Conservation (phyloP, 192 early-diverging fungal species). For the Gigaspora rosea region DNA sequence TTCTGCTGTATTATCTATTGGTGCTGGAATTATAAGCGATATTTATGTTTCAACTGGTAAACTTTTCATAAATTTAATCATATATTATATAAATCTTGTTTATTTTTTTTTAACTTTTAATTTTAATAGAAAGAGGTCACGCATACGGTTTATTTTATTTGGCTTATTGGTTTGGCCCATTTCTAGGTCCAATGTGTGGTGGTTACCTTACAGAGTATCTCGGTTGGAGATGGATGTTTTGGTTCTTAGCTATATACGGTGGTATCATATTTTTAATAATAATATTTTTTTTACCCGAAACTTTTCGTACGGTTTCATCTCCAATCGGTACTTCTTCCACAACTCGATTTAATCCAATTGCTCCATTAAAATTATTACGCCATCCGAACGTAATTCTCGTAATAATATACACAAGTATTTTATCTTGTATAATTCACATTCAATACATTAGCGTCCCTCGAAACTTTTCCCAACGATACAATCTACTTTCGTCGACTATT, state of each 20-base stretch:
- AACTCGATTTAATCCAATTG: not conserved
- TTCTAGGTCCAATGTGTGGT: too few relatives aligned
- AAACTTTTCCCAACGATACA: not conserved
- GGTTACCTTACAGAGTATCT: too few relatives aligned
- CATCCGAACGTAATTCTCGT: not conserved
- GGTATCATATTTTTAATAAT: not conserved
- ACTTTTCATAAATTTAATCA: not conserved
- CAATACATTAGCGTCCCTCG: not conserved
- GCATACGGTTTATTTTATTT: constrained; percentile 8
- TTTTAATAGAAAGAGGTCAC: not conserved
- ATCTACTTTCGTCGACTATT: too few relatives aligned
- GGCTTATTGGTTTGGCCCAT: not conserved
- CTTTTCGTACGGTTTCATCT: not conserved
- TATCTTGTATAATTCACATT: not conserved
- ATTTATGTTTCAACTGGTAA: constrained; percentile 27
- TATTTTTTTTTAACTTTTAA: not conserved
- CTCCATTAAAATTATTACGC: not conserved
- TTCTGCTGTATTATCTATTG: too few relatives aligned
- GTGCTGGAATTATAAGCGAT: too few relatives aligned
- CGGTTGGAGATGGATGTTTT: too few relatives aligned
- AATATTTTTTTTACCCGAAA: constrained; percentile 8
- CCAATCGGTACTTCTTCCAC: not conserved
- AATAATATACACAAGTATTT: not conserved
- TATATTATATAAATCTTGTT: not conserved
- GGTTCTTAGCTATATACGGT: too few relatives aligned